Evolutionary conservation across 2,329 filamentous ascomycete species (phyloP), one percentile per base, ranked within the genome.

Genomic region (Neofusicoccum laricinum): DNA sequence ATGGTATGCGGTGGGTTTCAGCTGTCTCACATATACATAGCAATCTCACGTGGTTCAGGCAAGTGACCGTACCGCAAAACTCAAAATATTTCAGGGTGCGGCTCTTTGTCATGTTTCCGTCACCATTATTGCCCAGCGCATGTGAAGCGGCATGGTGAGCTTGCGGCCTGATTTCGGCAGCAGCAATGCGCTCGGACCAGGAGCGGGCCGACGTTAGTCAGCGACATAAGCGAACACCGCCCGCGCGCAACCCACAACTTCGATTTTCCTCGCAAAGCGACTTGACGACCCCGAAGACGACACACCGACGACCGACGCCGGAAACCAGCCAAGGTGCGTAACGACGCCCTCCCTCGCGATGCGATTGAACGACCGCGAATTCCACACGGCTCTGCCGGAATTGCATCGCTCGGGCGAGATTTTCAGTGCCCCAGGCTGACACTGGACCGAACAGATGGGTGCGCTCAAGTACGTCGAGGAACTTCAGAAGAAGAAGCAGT

Each of bases 401-500:
- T 65, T 38, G 32, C 53, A 49, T 51, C 53, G 34, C 38, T 50
- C 51, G 63, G 40, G 30, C 14, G 7, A 45, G 53, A 11, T 19
- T 41, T 61, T 53, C 32, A 53, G 34, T 14, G 12, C 32, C 48
- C 14, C 17, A 49, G 32, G 53, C 63, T 64, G 38, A 65, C 51
- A 59, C 53, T 55, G 53, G 46, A 21, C 55, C 41, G 15, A 40
- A 68, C 69, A 94, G 88, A 97, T 97, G 95, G 95, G 95, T 91
- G 94, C 94, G 87, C 92, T 97, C 84, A 99, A 99, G 87, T 99
- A 79, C 88, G 92, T 99, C 86, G 96, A 99, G 90, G 95, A 99
- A 89, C 91, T 99, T 87, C 93, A 97, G 85, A 98, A 99, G 93
- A 97, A 97, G 92, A 99, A 99, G 93, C 95, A 99, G 90, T 97